Percentiles rank a stretch among this genome's conserved stretches.
Evolutionary conservation across 2,329 filamentous ascomycete species (phyloP).

Genomic region (Hypoxylon sp.): DNA sequence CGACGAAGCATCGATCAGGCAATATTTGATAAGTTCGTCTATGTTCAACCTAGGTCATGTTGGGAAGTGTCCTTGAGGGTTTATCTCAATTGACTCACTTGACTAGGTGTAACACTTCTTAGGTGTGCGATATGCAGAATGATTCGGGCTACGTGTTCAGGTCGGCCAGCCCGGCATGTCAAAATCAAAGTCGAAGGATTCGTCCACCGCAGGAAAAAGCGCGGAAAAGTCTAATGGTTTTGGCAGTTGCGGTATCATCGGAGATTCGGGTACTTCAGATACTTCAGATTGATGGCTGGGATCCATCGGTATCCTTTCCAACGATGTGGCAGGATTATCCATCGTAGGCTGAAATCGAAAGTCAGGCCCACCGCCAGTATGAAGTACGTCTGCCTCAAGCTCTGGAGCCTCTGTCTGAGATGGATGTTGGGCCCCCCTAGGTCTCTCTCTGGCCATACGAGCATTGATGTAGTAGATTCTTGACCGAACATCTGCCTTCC

Average conservation of each 20-base stretch:
- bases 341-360: neutral
- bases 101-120: no score
- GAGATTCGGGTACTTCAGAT: constrained; percentile 3
- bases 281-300: constrained; percentile 1
- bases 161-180: constrained; percentile 27
- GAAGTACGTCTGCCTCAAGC: neutral
- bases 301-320: neutral
- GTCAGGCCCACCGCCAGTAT: neutral
- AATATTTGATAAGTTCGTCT: no score
- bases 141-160: constrained; percentile 6
- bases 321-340: neutral
- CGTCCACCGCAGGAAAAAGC: constrained; percentile 6
- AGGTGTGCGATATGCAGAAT: neutral
- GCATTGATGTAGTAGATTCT: neutral
- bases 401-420: neutral
- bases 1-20: no score
- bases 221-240: constrained; percentile 7
- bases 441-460: neutral
- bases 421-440: neutral
- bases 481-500: neutral
- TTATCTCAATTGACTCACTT: neutral
- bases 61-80: neutral
- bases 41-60: neutral
- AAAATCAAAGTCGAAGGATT: constrained; percentile 22
- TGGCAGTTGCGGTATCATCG: constrained; percentile 23